phyloP scores from a whole-genome alignment of 2,329 filamentous ascomycete species.

The Sporothrix inflata region DNA sequence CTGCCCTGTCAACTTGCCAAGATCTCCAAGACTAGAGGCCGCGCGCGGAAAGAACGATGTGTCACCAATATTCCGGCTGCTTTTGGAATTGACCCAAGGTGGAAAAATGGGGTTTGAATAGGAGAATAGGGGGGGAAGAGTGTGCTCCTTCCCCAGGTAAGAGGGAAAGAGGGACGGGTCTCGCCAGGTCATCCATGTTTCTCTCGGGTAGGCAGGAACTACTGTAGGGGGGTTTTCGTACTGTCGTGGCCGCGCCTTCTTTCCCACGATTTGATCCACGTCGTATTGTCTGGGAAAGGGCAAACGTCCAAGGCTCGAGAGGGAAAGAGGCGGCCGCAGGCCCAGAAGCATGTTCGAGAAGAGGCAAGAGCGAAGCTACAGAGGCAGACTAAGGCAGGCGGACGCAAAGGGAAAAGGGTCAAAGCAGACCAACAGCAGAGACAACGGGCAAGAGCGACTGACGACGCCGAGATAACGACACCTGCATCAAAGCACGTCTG shows the following conservation, averaged over 20 bases:
- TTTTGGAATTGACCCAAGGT: not conserved
- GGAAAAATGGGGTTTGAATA: slow-evolving; percentile 3
- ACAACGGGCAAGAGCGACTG: too few species aligned
- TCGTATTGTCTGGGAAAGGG: slow-evolving; percentile 11
- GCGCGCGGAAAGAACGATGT: not conserved
- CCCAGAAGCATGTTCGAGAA: not conserved
- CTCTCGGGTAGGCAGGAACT: not conserved
- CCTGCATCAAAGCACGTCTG: not conserved
- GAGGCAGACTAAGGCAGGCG: slow-evolving; percentile 13
- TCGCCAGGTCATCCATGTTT: not conserved
- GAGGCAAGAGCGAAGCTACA: not conserved
- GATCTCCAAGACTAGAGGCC: not conserved
- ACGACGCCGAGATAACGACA: not conserved
- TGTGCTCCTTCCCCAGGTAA: not conserved
- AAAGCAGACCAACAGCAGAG: not conserved
- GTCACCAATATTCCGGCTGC: not conserved
- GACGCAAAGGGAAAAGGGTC: slow-evolving; percentile 8
- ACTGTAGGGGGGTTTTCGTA: not conserved
- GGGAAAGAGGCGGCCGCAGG: not conserved
- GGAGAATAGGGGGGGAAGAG: not conserved
- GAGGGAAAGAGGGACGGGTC: not conserved
- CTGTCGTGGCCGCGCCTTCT: not conserved
- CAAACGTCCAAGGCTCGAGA: not conserved
- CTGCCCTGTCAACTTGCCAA: not conserved
- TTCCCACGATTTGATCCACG: not conserved